Conservation (phyloP, 2,329 filamentous ascomycete species). For the Neonectria faginata region DNA sequence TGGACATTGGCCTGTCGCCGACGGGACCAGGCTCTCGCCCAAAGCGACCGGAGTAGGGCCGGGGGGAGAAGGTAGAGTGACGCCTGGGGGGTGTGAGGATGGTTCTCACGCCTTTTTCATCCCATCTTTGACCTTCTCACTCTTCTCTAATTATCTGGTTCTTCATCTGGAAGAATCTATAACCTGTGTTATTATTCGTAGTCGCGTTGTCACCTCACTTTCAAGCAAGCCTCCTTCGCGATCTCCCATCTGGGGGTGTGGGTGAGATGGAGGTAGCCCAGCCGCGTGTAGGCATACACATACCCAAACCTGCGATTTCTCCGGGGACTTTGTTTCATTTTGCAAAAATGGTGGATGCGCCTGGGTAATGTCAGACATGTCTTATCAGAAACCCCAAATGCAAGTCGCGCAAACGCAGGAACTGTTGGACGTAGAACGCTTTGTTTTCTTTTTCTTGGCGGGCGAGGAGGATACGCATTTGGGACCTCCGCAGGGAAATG, state of each 20-base stretch:
- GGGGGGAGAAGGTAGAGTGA: slow-evolving; percentile 35
- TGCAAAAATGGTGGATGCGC: slow-evolving; percentile 7
- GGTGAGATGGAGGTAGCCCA: neutral
- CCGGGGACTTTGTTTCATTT: slow-evolving; percentile 16
- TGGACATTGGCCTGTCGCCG: slow-evolving; percentile 40
- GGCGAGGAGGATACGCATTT: slow-evolving; percentile 14
- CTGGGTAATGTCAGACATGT: slow-evolving; percentile 6
- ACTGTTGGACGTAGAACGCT: neutral
- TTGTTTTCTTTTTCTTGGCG: neutral
- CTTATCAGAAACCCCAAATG: slow-evolving; percentile 22
- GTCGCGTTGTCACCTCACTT: neutral
- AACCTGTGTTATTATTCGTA: neutral
- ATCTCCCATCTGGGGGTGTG: neutral
- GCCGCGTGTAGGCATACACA: slow-evolving; percentile 15
- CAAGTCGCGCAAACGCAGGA: slow-evolving; percentile 5
- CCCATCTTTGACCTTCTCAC: slow-evolving; percentile 25
- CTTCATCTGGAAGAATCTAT: neutral
- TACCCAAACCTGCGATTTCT: slow-evolving; percentile 11
- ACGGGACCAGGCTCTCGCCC: slow-evolving; percentile 33
- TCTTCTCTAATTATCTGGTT: neutral
- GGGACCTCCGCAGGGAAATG: slow-evolving; percentile 16
- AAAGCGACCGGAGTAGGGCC: slow-evolving; percentile 48
- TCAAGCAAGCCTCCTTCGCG: neutral
- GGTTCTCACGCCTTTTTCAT: slow-evolving; percentile 3
- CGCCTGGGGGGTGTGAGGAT: slow-evolving; percentile 25